Conservation (phyloP, 306 rosid genomes). For the Pyrus communis region DNA sequence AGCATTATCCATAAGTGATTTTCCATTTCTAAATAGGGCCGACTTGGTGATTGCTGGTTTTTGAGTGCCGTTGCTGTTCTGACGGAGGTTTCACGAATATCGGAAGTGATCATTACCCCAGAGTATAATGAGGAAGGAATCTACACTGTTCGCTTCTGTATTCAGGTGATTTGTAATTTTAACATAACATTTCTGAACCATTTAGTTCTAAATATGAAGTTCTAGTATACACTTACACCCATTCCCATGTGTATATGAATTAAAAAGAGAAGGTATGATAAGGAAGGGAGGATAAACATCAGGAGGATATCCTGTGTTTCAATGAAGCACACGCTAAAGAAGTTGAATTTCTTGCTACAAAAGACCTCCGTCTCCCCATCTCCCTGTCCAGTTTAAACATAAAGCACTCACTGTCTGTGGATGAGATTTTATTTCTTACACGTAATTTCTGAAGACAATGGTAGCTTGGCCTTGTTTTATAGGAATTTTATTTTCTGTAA, state of each 20-base stretch:
- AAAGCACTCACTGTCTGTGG: neutral
- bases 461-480: neutral
- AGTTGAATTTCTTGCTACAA: neutral
- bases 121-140: slow-evolving; percentile 94
- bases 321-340: neutral
- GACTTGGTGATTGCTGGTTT: slow-evolving; percentile 98
- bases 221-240: too few relatives aligned
- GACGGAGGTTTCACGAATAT: slow-evolving; percentile 87
- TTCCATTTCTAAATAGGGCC: slow-evolving; percentile 54
- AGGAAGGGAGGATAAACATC: neutral
- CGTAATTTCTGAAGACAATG: neutral
- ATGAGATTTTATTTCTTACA: too few relatives aligned
- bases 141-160: slow-evolving; percentile 94
- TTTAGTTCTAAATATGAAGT: neutral
- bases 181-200: neutral
- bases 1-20: neutral
- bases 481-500: neutral
- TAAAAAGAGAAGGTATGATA: neutral
- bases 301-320: neutral
- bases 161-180: slow-evolving; percentile 55
- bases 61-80: slow-evolving; percentile 98
- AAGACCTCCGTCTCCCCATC: neutral
- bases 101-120: slow-evolving; percentile 93
- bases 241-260: too few relatives aligned
- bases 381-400: neutral